Conservation (phyloP, 495 filamentous ascomycete species). For the Lasiosphaeria miniovina region DNA sequence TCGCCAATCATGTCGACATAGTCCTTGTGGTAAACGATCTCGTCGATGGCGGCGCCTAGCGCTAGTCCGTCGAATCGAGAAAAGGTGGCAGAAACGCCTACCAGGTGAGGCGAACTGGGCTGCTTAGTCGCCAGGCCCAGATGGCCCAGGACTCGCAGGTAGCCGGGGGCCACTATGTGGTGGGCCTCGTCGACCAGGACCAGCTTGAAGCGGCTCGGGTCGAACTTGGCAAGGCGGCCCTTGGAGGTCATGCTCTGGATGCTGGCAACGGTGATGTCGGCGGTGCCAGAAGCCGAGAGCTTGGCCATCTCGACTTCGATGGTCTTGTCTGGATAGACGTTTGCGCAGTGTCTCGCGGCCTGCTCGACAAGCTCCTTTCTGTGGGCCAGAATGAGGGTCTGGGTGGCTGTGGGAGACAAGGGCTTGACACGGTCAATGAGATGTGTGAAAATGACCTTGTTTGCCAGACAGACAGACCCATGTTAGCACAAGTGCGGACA, state of each 20-base stretch:
- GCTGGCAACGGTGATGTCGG: constrained; percentile 95
- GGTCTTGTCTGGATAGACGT: constrained; percentile 71
- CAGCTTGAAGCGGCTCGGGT: constrained; percentile 78
- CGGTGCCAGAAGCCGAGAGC: constrained; percentile 65
- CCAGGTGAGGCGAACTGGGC: constrained; percentile 62
- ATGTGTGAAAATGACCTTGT: constrained; percentile 90
- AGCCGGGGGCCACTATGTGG: constrained; percentile 84
- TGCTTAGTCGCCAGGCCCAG: constrained; percentile 63
- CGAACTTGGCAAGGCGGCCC: constrained; percentile 75
- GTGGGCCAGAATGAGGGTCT: constrained; percentile 90
- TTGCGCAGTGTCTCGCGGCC: constrained; percentile 76
- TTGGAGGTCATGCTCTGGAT: constrained; percentile 73
- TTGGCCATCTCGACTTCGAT: constrained; percentile 91
- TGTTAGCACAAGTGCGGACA: not conserved
- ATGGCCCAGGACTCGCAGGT: constrained; percentile 67
- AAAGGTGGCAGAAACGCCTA: constrained; percentile 93
- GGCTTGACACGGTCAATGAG: constrained; percentile 76
- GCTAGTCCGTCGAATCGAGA: constrained; percentile 85
- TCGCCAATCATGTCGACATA: constrained; percentile 96
- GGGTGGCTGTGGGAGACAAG: constrained; percentile 54
- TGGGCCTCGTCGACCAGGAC: constrained; percentile 97
- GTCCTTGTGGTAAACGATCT: constrained; percentile 96
- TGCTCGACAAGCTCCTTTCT: constrained; percentile 94
- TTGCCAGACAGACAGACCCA: no score
- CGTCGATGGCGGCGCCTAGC: constrained; percentile 84